Evolutionary conservation across 1,139 yeast genomes (phyloP).

Genomic region (Zygosaccharomyces pseudobailii): DNA sequence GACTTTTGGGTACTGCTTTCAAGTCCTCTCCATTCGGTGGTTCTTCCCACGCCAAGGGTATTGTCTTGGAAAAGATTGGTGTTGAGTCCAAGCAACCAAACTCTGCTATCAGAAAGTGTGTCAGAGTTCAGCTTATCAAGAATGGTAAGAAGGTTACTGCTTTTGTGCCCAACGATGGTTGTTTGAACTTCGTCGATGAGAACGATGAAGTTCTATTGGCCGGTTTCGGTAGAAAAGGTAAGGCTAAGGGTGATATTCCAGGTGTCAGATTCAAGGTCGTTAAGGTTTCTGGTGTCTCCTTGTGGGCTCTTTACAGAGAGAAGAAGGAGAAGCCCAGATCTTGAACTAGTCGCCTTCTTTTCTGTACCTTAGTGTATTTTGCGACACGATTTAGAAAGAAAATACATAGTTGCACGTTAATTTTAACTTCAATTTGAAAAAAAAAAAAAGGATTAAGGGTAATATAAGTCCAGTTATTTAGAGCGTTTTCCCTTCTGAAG

Average conservation of each 20-base stretch:
- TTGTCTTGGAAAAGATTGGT: slow-evolving; percentile 99
- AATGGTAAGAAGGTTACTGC: slow-evolving; percentile 99
- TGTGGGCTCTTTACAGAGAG: slow-evolving; percentile 99
- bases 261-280: slow-evolving; percentile 99
- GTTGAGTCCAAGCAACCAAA: slow-evolving; percentile 99
- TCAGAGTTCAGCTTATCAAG: slow-evolving; percentile 99
- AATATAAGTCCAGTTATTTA: slow-evolving; percentile 4
- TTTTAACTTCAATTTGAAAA: slow-evolving; percentile 1
- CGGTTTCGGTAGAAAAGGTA: slow-evolving; percentile 99
- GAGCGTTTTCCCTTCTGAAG: slow-evolving; percentile 29
- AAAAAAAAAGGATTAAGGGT: background rate
- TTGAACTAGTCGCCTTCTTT: slow-evolving; percentile 37
- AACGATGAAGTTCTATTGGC: slow-evolving; percentile 99
- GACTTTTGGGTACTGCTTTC: slow-evolving; percentile 99
- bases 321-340: slow-evolving; percentile 99
- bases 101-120: slow-evolving; percentile 99
- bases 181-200: slow-evolving; percentile 98
- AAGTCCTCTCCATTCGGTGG: slow-evolving; percentile 99
- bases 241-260: slow-evolving; percentile 99
- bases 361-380: slow-evolving; percentile 11
- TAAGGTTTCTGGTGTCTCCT: slow-evolving; percentile 99
- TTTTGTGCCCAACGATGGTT: slow-evolving; percentile 99
- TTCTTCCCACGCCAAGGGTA: slow-evolving; percentile 99
- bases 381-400: slow-evolving; percentile 2
- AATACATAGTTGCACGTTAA: slow-evolving; percentile 12